Evolutionary conservation across 225 moss, liverwort and hornwort species (phyloP).

Genomic region (Physcomitrellopsis africana): DNA sequence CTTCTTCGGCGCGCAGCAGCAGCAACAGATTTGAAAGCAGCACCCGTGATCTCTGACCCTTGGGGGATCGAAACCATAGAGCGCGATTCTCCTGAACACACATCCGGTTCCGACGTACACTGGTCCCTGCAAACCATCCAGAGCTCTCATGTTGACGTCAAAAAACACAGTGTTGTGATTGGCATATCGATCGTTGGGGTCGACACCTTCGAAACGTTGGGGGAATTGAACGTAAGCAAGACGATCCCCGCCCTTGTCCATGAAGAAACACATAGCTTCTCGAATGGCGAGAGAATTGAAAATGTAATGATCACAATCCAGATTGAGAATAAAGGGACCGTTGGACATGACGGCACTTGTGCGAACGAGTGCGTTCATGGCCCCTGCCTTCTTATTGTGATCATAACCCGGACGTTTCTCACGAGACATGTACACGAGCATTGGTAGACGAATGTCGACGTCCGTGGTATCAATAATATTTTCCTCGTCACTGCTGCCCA

Average conservation of each 20-base stretch:
- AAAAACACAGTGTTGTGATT: conserved; percentile 83
- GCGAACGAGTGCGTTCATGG: conserved; percentile 94
- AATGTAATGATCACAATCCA: conserved; percentile 94
- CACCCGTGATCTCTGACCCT: conserved; percentile 44
- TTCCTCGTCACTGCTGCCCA: conserved; percentile 77
- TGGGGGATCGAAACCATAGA: conserved; percentile 81
- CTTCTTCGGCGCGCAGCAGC: conserved; percentile 48
- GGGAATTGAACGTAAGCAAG: conserved; percentile 91
- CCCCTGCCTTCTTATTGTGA: conserved; percentile 97
- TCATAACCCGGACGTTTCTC: conserved; percentile 96
- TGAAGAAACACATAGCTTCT: conserved; percentile 95
- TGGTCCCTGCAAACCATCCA: conserved; percentile 79
- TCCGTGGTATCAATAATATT: conserved; percentile 75
- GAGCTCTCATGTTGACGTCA: conserved; percentile 77
- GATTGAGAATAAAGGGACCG: conserved; percentile 90
- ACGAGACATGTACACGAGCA: conserved; percentile 93
- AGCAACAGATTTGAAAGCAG: conserved; percentile 46
- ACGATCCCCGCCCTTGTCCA: conserved; percentile 91
- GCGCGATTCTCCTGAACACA: conserved; percentile 71
- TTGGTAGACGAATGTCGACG: conserved; percentile 83
- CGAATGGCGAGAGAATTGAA: conserved; percentile 72
- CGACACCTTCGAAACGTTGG: conserved; percentile 85
- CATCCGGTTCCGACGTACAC: conserved; percentile 85
- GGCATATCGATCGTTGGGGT: conserved; percentile 82
- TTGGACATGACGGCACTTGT: conserved; percentile 99